These are phyloP conservation scores for Chenopodium suecicum DNA, from an alignment of 148 eudicot genomes.

Conservation along the genomic window DNA sequence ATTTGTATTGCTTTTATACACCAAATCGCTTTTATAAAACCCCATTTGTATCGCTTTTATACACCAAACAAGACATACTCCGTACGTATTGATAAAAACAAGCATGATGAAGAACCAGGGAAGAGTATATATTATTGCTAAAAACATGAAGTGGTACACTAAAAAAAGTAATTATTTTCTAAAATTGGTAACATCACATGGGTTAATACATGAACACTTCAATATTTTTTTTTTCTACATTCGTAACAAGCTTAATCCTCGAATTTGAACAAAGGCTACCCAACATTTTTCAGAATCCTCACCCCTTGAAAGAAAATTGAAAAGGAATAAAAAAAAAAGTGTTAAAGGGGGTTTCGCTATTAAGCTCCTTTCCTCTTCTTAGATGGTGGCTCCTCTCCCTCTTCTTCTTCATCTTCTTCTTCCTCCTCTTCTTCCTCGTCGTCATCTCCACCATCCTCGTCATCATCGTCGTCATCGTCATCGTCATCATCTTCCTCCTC, in stretches of 20 bases:
- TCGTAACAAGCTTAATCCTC: constrained; percentile 24
- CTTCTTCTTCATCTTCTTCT: constrained; percentile 35
- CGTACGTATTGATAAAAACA: too few species aligned
- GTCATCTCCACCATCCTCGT: constrained; percentile 28
- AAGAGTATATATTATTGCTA: constrained; percentile 12
- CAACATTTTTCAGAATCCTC: neutral
- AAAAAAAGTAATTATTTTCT: constrained; percentile 25
- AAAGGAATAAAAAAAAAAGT: neutral
- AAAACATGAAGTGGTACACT: neutral
- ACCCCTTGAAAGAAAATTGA: neutral
- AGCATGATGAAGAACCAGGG: neutral
- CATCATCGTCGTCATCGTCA: constrained; percentile 27
- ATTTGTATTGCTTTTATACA: too few species aligned
- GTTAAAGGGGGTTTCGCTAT: neutral
- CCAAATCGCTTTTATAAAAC: too few species aligned
- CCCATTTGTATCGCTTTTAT: too few species aligned
- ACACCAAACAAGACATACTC: too few species aligned
- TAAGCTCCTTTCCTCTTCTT: constrained; percentile 45
- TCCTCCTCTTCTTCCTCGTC: constrained; percentile 18
- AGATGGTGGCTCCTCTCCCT: constrained; percentile 38
- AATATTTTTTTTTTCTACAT: constrained; percentile 22
- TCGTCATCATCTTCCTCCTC: constrained; percentile 26
- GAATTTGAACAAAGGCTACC: constrained; percentile 23
- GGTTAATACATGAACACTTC: constrained; percentile 27
- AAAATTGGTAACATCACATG: constrained; percentile 15